Evolutionary conservation across 345 rosid genomes (phyloP).

Genomic region (Eucalyptus albens): DNA sequence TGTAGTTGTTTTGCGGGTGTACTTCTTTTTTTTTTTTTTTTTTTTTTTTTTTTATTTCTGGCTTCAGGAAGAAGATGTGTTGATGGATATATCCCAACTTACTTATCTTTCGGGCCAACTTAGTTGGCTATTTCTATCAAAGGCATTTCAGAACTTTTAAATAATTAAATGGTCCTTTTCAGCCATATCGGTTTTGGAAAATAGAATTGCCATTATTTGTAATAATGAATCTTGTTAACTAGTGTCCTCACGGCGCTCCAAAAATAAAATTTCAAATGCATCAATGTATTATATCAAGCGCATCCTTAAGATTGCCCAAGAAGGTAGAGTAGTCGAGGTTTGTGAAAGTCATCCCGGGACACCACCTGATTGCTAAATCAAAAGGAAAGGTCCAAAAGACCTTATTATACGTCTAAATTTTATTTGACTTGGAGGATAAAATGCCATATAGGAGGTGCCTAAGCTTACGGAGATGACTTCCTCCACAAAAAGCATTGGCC

Average conservation of each 20-base stretch:
- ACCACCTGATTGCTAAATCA: not conserved
- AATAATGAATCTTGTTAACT: not conserved
- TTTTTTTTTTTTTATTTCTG: no score
- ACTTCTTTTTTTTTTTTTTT: no score
- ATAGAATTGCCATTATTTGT: not conserved
- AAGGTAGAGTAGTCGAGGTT: not conserved
- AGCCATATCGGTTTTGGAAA: not conserved
- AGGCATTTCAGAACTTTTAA: not conserved
- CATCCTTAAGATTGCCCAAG: not conserved
- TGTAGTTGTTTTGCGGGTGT: no score
- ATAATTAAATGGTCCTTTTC: not conserved
- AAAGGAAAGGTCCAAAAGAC: not conserved
- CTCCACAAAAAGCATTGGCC: not conserved
- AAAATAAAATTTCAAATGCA: not conserved
- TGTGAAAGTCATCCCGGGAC: not conserved
- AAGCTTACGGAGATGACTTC: not conserved
- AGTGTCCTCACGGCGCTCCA: not conserved
- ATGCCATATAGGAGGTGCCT: not conserved
- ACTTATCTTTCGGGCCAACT: no score
- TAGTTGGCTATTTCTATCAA: not conserved
- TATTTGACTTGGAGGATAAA: not conserved
- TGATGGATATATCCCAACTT: no score
- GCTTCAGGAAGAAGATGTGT: no score
- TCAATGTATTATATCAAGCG: not conserved
- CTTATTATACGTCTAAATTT: not conserved